A percentile compares a stretch with the other conserved stretches of the same genome.
Conservation (phyloP, 305 asterid genomes). For the Fraxinus albicans region DNA sequence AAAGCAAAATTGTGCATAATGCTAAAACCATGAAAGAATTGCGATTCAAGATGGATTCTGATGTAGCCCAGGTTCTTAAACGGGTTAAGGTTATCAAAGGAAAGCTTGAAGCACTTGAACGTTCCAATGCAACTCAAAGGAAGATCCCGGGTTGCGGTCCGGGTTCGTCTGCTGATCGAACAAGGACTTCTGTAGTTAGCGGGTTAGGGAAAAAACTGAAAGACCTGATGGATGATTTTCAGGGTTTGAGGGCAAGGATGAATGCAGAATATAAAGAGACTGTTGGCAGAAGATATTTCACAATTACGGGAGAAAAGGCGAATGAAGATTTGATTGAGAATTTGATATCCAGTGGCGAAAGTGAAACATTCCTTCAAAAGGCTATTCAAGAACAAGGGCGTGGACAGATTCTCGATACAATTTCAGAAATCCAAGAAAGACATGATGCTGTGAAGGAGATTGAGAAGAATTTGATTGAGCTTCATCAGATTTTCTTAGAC, state of each 20-base stretch:
- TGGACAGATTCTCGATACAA: slow-evolving; percentile 61
- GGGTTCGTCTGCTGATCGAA: slow-evolving; percentile 72
- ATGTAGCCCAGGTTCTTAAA: slow-evolving; percentile 59
- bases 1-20: slow-evolving; percentile 52
- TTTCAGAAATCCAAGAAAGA: slow-evolving; percentile 74
- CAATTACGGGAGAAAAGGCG: slow-evolving; percentile 68
- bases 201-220: slow-evolving; percentile 77
- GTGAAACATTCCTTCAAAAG: slow-evolving; percentile 63
- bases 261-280: slow-evolving; percentile 77
- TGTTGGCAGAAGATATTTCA: slow-evolving; percentile 64
- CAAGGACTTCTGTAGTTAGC: slow-evolving; percentile 60
- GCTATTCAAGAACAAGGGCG: slow-evolving; percentile 79
- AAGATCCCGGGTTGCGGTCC: slow-evolving; percentile 64
- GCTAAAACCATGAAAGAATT: slow-evolving; percentile 64
- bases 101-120: slow-evolving; percentile 66
- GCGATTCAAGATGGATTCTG: slow-evolving; percentile 62
- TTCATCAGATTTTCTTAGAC: slow-evolving; percentile 77
- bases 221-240: slow-evolving; percentile 77
- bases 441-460: slow-evolving; percentile 79
- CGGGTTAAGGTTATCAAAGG: slow-evolving; percentile 58
- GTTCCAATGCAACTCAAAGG: slow-evolving; percentile 49
- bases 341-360: slow-evolving; percentile 67
- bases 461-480: slow-evolving; percentile 69
- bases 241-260: slow-evolving; percentile 60
- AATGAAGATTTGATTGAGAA: slow-evolving; percentile 57